Conservation (phyloP, 768 basidiomycete genomes). For the Calocybe indica region DNA sequence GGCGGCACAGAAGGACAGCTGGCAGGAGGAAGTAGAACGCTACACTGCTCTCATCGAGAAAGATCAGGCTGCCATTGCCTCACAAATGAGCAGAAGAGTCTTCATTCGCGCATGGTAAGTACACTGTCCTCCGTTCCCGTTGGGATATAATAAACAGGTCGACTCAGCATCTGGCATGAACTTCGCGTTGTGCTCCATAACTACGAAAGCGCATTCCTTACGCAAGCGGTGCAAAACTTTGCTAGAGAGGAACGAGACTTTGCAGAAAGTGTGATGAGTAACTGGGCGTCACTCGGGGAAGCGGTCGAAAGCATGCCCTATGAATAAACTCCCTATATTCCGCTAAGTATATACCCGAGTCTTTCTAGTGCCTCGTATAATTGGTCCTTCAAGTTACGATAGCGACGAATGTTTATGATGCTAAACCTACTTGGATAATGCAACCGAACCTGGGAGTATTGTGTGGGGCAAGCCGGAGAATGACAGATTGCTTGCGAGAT, state of each 20-base stretch:
- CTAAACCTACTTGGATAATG: no score
- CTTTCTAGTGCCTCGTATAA: not conserved
- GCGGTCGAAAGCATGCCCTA: conserved; percentile 80
- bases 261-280: conserved; percentile 51
- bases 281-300: conserved; percentile 72
- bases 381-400: no score
- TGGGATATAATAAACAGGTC: not conserved
- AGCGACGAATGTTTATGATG: no score
- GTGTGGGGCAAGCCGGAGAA: no score
- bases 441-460: no score
- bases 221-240: conserved; percentile 66
- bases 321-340: conserved; percentile 40
- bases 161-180: conserved; percentile 86
- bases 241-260: conserved; percentile 71
- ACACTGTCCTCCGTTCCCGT: not conserved
- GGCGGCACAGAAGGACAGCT: conserved; percentile 67
- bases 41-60: conserved; percentile 68
- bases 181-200: conserved; percentile 90
- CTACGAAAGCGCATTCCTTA: conserved; percentile 77
- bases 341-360: not conserved
- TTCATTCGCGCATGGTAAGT: conserved; percentile 84
- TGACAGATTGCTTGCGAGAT: no score
- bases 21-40: conserved; percentile 83
- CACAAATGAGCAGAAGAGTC: conserved; percentile 70
- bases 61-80: conserved; percentile 77